These are phyloP conservation scores for Starmerella potacharoeniae DNA, from an alignment of 805 yeast genomes.

Conservation along the genomic window DNA sequence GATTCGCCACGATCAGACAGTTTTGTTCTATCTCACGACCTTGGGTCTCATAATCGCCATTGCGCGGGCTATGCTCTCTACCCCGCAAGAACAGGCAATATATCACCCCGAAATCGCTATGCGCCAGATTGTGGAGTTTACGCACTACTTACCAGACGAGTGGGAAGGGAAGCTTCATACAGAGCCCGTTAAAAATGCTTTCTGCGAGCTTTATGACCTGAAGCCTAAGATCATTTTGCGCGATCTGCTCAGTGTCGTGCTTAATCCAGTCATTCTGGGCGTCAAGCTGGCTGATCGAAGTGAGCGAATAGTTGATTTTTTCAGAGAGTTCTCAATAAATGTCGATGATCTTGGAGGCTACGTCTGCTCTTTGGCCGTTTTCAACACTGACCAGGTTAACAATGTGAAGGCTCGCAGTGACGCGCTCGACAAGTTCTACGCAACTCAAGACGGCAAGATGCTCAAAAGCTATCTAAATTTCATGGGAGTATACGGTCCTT, in stretches of 20 bases:
- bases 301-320: conserved; percentile 75
- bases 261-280: conserved; percentile 88
- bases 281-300: conserved; percentile 62
- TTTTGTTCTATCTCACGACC: conserved; percentile 74
- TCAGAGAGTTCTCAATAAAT: conserved; percentile 78
- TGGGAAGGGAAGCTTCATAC: conserved; percentile 86
- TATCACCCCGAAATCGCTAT: conserved; percentile 90
- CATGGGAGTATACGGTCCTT: conserved; percentile 62
- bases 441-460: conserved; percentile 70
- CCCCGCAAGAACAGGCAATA: conserved; percentile 43
- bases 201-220: conserved; percentile 65
- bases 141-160: conserved; percentile 77
- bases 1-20: conserved; percentile 66
- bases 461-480: conserved; percentile 80
- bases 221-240: conserved; percentile 57
- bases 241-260: conserved; percentile 68
- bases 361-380: conserved; percentile 90
- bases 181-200: conserved; percentile 70
- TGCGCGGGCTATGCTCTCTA: conserved; percentile 57
- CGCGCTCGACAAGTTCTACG: conserved; percentile 32
- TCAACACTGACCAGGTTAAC: conserved; percentile 54
- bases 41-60: conserved; percentile 85
- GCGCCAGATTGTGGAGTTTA: conserved; percentile 65
- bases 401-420: conserved; percentile 29
- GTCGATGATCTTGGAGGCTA: conserved; percentile 84